These are phyloP conservation scores for Geotrichum candidum DNA, from an alignment of 1,139 yeast genomes.

Conservation along the genomic window DNA sequence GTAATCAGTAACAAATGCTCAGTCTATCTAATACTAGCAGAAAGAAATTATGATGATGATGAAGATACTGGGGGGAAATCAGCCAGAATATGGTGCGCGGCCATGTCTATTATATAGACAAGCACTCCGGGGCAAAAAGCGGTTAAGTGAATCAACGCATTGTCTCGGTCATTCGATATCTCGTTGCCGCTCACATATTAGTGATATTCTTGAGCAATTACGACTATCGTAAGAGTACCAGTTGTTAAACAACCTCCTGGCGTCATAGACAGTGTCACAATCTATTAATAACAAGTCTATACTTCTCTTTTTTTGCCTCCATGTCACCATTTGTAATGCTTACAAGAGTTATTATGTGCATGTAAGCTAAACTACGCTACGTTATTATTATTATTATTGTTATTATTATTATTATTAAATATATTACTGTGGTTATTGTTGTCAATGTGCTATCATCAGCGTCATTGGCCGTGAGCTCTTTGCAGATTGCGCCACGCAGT, in stretches of 20 bases:
- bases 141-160: not conserved
- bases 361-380: not conserved
- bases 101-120: not conserved
- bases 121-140: no score
- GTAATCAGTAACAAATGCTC: not conserved
- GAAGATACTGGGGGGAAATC: not conserved
- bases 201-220: not conserved
- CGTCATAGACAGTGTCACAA: not conserved
- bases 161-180: not conserved
- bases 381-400: not conserved
- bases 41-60: not conserved
- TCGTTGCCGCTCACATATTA: not conserved
- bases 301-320: not conserved
- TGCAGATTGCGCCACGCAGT: not conserved
- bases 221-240: not conserved
- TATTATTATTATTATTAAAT: not conserved
- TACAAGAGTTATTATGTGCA: not conserved
- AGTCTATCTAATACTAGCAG: not conserved
- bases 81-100: not conserved
- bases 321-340: not conserved
- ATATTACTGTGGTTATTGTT: no score
- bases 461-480: not conserved
- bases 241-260: not conserved
- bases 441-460: not conserved
- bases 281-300: not conserved